A percentile compares a stretch with the other conserved stretches of the same genome.
phyloP scores from a whole-genome alignment of 176 grass and related monocot species.

The Raddia guianensis region DNA sequence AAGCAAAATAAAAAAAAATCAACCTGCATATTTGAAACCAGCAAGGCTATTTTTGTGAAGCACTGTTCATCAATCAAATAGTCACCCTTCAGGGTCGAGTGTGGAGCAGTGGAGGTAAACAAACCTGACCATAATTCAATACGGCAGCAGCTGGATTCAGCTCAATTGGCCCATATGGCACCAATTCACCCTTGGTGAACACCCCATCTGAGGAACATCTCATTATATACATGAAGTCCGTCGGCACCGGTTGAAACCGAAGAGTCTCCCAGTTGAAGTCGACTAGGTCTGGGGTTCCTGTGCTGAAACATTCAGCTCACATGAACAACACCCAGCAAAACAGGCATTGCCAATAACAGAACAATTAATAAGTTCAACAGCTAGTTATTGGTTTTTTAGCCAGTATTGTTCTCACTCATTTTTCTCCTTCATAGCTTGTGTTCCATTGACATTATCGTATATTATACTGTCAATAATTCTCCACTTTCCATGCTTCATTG shows the following conservation, averaged over 20 bases:
- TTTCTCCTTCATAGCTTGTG: not conserved
- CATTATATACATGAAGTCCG: constrained; percentile 88
- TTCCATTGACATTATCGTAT: not conserved
- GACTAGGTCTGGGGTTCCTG: constrained; percentile 56
- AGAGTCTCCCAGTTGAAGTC: constrained; percentile 88
- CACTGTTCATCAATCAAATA: not conserved
- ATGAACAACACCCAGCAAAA: constrained; percentile 22
- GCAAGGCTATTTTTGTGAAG: not conserved
- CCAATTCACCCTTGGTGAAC: constrained; percentile 77
- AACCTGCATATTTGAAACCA: not conserved
- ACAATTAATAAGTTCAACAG: not conserved
- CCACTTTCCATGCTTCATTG: not conserved
- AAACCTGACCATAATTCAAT: constrained; percentile 97
- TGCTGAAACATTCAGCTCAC: constrained; percentile 36
- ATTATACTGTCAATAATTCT: not conserved
- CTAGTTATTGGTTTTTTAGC: not conserved
- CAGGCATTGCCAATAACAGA: not conserved
- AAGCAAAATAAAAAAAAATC: constrained; percentile 7
- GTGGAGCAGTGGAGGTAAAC: not conserved
- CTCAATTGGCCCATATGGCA: constrained; percentile 69
- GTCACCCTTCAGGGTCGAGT: constrained; percentile 4
- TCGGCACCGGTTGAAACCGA: constrained; percentile 73
- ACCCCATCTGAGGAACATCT: constrained; percentile 59
- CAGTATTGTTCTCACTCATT: not conserved
- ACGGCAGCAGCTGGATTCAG: constrained; percentile 79